Conservation (phyloP, 139 green algal species). For the Marvania coccoides region DNA sequence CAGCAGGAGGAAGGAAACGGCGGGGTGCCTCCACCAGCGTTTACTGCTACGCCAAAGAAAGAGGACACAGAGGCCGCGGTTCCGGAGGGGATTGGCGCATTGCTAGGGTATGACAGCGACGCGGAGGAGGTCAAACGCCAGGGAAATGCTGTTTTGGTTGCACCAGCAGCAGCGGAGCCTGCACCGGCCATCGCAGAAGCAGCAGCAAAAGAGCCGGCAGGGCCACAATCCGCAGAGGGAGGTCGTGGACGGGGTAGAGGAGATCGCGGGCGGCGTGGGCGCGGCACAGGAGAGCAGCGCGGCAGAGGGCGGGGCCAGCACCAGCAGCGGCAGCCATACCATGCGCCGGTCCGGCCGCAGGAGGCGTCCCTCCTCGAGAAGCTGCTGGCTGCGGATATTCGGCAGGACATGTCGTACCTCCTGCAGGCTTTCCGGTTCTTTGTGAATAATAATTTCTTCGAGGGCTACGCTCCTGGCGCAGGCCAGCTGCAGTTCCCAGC, state of each 20-base stretch:
- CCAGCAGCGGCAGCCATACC: conserved; percentile 1
- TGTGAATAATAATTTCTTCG: conserved; percentile 48
- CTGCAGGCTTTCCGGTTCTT: conserved; percentile 56
- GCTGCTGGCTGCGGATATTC: conserved; percentile 49
- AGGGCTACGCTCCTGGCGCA: conserved; percentile 11
- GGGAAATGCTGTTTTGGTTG: neutral
- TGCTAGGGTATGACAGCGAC: neutral
- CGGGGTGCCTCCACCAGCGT: no score
- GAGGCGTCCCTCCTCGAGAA: conserved; percentile 44
- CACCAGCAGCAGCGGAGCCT: neutral
- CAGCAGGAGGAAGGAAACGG: neutral
- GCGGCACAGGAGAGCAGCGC: neutral
- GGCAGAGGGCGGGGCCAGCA: neutral
- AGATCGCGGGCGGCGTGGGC: neutral
- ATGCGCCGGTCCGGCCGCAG: conserved; percentile 1
- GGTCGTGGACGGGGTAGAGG: neutral
- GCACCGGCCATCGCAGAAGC: neutral
- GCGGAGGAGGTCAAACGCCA: neutral
- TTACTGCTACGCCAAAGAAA: no score
- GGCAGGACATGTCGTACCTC: conserved; percentile 35
- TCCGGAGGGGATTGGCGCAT: no score
- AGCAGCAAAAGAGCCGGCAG: neutral
- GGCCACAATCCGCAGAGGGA: neutral
- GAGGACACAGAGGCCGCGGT: neutral
- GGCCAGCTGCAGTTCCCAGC: no score